Evolutionary conservation across 1,139 yeast genomes (phyloP).

Genomic region (Yamadazyma aaseri): DNA sequence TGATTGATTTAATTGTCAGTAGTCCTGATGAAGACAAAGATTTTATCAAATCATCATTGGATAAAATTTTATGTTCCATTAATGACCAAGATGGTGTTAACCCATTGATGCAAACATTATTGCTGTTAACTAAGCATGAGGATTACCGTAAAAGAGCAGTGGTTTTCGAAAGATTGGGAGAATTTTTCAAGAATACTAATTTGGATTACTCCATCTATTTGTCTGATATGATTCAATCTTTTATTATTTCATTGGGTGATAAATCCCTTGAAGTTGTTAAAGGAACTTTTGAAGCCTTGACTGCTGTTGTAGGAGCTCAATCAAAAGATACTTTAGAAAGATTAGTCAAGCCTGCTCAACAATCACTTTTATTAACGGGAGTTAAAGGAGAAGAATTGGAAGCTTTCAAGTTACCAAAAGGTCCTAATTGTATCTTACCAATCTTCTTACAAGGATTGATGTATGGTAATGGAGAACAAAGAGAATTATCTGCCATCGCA

Average conservation of each 20-base stretch:
- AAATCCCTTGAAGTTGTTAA: constrained; percentile 60
- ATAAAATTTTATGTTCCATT: constrained; percentile 67
- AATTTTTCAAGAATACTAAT: constrained; percentile 62
- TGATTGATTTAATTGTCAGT: constrained; percentile 59
- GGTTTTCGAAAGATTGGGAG: constrained; percentile 67
- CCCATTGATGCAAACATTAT: constrained; percentile 77
- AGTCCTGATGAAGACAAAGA: constrained; percentile 35
- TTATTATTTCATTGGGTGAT: constrained; percentile 75
- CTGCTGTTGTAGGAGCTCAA: constrained; percentile 66
- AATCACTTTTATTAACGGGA: constrained; percentile 69
- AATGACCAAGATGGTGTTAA: constrained; percentile 81
- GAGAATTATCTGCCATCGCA: constrained; percentile 84
- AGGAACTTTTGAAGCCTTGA: constrained; percentile 67
- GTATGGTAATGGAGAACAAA: constrained; percentile 85
- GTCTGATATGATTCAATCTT: constrained; percentile 71
- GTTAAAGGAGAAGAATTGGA: constrained; percentile 63
- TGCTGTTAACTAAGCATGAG: constrained; percentile 75
- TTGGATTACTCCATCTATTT: constrained; percentile 74
- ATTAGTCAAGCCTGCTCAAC: constrained; percentile 75
- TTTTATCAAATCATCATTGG: constrained; percentile 57
- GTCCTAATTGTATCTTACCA: constrained; percentile 86
- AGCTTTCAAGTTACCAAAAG: constrained; percentile 79
- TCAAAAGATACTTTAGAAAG: constrained; percentile 73
- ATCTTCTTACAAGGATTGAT: constrained; percentile 92
- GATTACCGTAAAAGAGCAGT: constrained; percentile 65